These are phyloP conservation scores for Calophaca sinica DNA, from an alignment of 306 rosid genomes.

Conservation along the genomic window DNA sequence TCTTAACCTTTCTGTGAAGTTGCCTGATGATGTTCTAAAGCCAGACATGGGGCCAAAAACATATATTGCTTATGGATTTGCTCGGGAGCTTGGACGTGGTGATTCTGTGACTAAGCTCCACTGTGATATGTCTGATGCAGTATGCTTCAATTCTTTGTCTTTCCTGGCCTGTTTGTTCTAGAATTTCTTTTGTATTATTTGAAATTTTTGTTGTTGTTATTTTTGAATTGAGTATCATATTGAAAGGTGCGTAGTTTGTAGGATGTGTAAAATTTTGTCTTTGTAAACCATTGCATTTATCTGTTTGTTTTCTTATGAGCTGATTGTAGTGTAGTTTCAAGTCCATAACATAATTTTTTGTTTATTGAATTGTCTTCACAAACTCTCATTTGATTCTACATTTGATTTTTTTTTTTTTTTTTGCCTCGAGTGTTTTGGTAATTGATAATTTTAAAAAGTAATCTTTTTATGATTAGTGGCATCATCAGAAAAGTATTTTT, in stretches of 20 bases:
- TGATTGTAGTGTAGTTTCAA: constrained; percentile 24
- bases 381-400: constrained; percentile 2
- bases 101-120: constrained; percentile 96
- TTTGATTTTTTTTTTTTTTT: constrained; percentile 1
- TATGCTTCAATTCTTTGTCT: constrained; percentile 49
- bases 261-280: neutral
- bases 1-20: constrained; percentile 64
- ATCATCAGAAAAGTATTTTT: constrained; percentile 2
- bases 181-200: neutral
- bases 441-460: neutral
- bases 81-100: constrained; percentile 87
- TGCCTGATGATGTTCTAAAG: constrained; percentile 49
- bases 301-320: constrained; percentile 3
- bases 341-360: neutral
- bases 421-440: constrained; percentile 11
- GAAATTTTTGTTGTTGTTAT: too few species aligned
- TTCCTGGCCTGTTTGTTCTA: neutral
- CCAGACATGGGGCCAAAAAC: constrained; percentile 96
- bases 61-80: constrained; percentile 84
- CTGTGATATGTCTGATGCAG: constrained; percentile 91
- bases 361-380: constrained; percentile 15
- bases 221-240: too few species aligned
- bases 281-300: constrained; percentile 2
- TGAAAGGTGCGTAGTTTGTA: too few species aligned
- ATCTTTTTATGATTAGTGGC: neutral